These are phyloP conservation scores for Elsinoe arachidis DNA, from an alignment of 2,329 filamentous ascomycete genomes.

Conservation along the genomic window DNA sequence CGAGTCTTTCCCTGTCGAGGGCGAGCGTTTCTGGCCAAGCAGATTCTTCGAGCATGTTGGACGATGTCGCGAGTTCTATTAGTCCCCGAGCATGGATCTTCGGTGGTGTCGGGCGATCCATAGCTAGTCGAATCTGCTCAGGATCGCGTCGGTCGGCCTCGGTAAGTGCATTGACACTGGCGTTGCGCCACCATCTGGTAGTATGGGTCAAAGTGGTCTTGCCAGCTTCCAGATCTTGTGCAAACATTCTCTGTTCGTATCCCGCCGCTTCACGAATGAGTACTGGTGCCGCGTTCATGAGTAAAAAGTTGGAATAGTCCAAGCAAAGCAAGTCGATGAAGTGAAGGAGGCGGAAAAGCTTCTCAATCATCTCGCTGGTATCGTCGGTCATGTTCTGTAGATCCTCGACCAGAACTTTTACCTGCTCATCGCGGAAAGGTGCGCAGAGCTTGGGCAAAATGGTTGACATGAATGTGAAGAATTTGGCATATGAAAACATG, in stretches of 20 bases:
- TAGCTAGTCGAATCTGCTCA: slow-evolving; percentile 54
- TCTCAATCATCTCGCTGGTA: slow-evolving; percentile 52
- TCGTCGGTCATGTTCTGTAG: slow-evolving; percentile 34
- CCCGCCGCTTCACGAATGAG: slow-evolving; percentile 61
- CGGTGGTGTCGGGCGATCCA: slow-evolving; percentile 55
- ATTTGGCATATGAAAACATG: slow-evolving; percentile 71
- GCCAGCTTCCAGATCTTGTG: slow-evolving; percentile 52
- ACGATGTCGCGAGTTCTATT: slow-evolving; percentile 64
- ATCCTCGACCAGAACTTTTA: slow-evolving; percentile 58
- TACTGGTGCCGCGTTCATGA: slow-evolving; percentile 61
- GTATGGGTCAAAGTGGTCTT: slow-evolving; percentile 50
- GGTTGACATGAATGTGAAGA: slow-evolving; percentile 67
- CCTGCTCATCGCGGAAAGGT: slow-evolving; percentile 68
- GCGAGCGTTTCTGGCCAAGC: slow-evolving; percentile 65
- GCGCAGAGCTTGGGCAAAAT: slow-evolving; percentile 73
- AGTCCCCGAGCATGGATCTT: slow-evolving; percentile 70
- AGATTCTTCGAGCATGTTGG: slow-evolving; percentile 45
- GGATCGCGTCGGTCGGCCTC: slow-evolving; percentile 63
- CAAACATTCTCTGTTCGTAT: slow-evolving; percentile 68
- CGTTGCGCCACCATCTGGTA: slow-evolving; percentile 56
- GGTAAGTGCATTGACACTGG: slow-evolving; percentile 54
- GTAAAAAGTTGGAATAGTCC: slow-evolving; percentile 74
- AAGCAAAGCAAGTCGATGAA: slow-evolving; percentile 71
- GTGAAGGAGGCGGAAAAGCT: slow-evolving; percentile 64
- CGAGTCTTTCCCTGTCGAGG: slow-evolving; percentile 58